Evolutionary conservation across 768 basidiomycete species (phyloP), one percentile per base, ranked within the genome.

Genomic region (Lactifluus hygrophoroides): DNA sequence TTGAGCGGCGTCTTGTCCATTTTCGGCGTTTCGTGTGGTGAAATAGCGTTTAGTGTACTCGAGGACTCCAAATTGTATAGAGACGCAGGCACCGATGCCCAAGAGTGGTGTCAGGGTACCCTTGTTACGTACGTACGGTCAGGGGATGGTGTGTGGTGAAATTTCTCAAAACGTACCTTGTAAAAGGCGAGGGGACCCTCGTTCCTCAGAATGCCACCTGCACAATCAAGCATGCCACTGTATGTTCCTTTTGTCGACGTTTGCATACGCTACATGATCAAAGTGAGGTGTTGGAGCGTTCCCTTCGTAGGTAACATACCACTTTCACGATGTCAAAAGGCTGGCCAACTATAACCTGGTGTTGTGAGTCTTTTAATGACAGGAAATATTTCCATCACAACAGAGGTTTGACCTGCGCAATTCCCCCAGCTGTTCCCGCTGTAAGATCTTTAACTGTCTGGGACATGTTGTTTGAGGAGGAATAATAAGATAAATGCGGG

Each of bases 241-340:
- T 94, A 95, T 3, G 93, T 95, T 43, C 94, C 94, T 68, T 84
- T 83, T 38, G 94, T 80, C 25, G 93, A 80, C 11, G 94, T 95
- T 83, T 97, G 94, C 86, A 95, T 93, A 59, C 94, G 84, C 91
- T 93, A 37, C 40, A 23, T 51, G 35, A 37, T 35, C 19, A 55
- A 45, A 61, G 60, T 61, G 44, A 61, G 54, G 51, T 21, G 27
- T n/a, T 49, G 35, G 27, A 51, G 45, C 60, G 64, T 59, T 17
- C n/a, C 34, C 37, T 45, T 53, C 13, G 40, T 38, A 35, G 14
- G 34, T 50, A 35, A 82, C 88, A 69, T 69, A 92, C 90, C 74
- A 94, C 90, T 85, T 96, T 96, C 74, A 94, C 90, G 63, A 95
- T 94, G 72, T 97, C 94, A 72, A 97, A 97, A 13, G 94, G 94